Evolutionary conservation across 2,329 filamentous ascomycete species (phyloP), one percentile per base, ranked within the genome.

Genomic region (Botrytis deweyae): DNA sequence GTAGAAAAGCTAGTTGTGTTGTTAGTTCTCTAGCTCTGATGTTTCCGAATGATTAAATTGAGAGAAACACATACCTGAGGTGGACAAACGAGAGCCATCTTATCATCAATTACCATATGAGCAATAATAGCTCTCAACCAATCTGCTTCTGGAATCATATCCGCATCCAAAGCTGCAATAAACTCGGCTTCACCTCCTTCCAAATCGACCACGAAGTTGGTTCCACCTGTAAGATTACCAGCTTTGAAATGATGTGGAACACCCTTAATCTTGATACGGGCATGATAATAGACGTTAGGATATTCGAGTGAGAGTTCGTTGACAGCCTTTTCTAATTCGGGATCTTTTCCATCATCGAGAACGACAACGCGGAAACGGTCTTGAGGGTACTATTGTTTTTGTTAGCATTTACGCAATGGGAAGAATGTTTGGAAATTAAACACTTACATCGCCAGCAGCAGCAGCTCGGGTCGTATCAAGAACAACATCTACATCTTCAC

Each of bases 161-260:
- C 90, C 33, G 89, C 89, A 78, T 92, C 90, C 49, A 92, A 82
- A 58, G 87, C 87, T n/a, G 88, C 89, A 79, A 91, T 87, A 80
- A 85, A 90, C 77, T 87, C 84, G 59, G 84, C 84, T 46, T 72
- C 70, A 33, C 70, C 49, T n/a, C 87, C 87, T 1, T 87, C 86
- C 46, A 90, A 81, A n/a, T 81, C 78, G 25, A 83, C 83, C 7
- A 85, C 83, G 72, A 85, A 83, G 25, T 88, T 85, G 33, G 89
- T 81, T 49, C 87, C 89, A 73, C 88, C 87, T 81, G 90, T 91
- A 70, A 91, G 82, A 78, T 91, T 91, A 69, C 89, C 89, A 1
- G 89, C 88, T 83, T 91, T 91, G 84, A 88, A 90, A 78, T 89
- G 86, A 77, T 88, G 74, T 2, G 86, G 85, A 10, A 77, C 75